Percentiles rank a stretch among this genome's conserved stretches.
Evolutionary conservation across 306 rosid genomes (phyloP).

Genomic region (Castanea mollissima): DNA sequence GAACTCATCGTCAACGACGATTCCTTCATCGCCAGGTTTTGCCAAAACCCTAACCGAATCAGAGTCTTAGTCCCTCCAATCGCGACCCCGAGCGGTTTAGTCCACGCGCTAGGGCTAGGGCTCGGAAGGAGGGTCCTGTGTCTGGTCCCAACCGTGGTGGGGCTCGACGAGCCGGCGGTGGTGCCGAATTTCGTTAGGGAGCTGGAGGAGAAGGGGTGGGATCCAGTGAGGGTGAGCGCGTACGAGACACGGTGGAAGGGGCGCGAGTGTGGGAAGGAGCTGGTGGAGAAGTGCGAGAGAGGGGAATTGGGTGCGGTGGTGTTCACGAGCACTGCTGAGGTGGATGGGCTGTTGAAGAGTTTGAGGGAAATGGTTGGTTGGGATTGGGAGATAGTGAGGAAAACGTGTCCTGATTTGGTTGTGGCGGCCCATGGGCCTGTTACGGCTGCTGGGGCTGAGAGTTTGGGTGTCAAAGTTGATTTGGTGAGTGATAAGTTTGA

Average conservation of each 20-base stretch:
- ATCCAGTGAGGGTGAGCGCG: constrained; percentile 50
- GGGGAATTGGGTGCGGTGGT: constrained; percentile 54
- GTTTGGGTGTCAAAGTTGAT: constrained; percentile 66
- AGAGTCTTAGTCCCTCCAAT: constrained; percentile 48
- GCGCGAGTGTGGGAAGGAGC: constrained; percentile 44
- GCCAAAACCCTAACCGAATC: constrained; percentile 21
- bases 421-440: constrained; percentile 81
- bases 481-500: constrained; percentile 62
- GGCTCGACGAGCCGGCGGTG: constrained; percentile 64
- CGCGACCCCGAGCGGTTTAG: constrained; percentile 53
- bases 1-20: constrained; percentile 45
- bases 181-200: constrained; percentile 60
- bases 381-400: constrained; percentile 45
- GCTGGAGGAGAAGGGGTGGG: constrained; percentile 45
- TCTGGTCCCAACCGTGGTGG: constrained; percentile 55
- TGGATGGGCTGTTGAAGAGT: constrained; percentile 75
- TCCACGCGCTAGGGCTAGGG: constrained; percentile 46
- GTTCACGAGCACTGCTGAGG: constrained; percentile 82
- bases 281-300: constrained; percentile 41
- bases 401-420: constrained; percentile 39
- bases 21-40: constrained; percentile 32
- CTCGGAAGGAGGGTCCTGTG: constrained; percentile 46
- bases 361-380: constrained; percentile 46
- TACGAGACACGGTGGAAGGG: constrained; percentile 83
- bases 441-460: constrained; percentile 59